Base-by-base conservation (phyloP, 768 basidiomycete species). In the Floccularia luteovirens region DNA sequence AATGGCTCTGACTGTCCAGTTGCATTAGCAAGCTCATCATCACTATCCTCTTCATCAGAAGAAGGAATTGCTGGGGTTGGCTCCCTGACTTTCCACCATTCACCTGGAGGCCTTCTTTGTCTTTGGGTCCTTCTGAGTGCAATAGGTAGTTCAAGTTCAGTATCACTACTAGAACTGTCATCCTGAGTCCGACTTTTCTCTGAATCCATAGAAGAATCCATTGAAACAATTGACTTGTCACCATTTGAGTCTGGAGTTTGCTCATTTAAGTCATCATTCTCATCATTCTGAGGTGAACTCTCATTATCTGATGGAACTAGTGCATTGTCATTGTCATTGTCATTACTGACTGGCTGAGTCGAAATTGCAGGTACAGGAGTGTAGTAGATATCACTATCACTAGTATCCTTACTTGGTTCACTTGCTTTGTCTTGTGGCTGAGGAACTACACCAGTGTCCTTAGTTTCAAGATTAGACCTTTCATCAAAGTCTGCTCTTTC, bases 401-500 rank as follows among this genome's bases (percentile, higher is more conserved):
- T 3, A 43, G 14, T n/a, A n/a, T n/a, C n/a, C n/a, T n/a, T n/a
- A 39, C 4, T 11, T 24, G 37, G 24, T 13, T 14, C 36, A 24
- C 21, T 7, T 13, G 13, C 32, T 14, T 12, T 7, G 16, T 6
- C 7, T 34, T 34, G 7, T 14, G 32, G 16, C 6, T 8, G 16
- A 34, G 32, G 16, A 14, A 7, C 8, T 27, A 14, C 24, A 39
- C 8, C 38, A 39, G 14, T 5, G 14, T 28, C 24, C 7, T n/a
- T n/a, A n/a, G n/a, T 24, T 28, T 27, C 58, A 14, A 58, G 55
- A 30, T 58, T 56, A 34, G 46, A 42, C 2, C 50, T 21, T 34
- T 64, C 62, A 48, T 67, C 59, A 45, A 63, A 62, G 6, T 54
- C 49, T 36, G 58, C 59, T 30, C 44, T 33, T 16, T 49, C 45